Conservation (phyloP, 2,329 filamentous ascomycete species). For the Pyrenochaeta sp. region DNA sequence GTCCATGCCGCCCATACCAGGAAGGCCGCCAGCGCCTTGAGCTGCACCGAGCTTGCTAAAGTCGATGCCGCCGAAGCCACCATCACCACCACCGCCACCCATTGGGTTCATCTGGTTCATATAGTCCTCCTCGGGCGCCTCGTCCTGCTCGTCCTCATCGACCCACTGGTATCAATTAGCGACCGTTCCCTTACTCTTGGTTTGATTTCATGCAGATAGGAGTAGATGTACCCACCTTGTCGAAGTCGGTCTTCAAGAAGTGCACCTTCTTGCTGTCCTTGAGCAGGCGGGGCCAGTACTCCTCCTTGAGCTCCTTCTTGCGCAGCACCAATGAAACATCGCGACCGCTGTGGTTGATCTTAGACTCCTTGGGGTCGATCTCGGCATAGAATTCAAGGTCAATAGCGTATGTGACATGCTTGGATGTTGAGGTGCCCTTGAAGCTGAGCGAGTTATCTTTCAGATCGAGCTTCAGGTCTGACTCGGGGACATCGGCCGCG, state of each 20-base stretch:
- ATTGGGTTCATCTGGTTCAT: constrained; percentile 64
- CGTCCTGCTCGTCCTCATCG: constrained; percentile 98
- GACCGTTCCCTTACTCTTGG: not conserved
- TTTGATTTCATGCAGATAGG: not conserved
- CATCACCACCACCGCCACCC: constrained; percentile 60
- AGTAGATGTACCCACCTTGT: constrained; percentile 71
- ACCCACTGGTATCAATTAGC: constrained; percentile 71
- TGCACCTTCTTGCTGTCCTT: constrained; percentile 91
- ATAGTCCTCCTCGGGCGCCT: constrained; percentile 76
- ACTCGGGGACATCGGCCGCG: constrained; percentile 81
- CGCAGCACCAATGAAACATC: constrained; percentile 89
- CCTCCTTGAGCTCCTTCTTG: constrained; percentile 95
- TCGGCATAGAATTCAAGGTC: constrained; percentile 88
- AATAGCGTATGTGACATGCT: constrained; percentile 87
- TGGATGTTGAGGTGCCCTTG: constrained; percentile 80
- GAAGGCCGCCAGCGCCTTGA: constrained; percentile 57
- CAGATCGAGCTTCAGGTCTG: constrained; percentile 82
- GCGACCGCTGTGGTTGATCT: constrained; percentile 86
- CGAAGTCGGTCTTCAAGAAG: constrained; percentile 98
- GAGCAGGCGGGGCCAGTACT: constrained; percentile 94
- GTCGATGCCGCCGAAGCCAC: constrained; percentile 87
- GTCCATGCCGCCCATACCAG: constrained; percentile 46
- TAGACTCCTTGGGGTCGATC: constrained; percentile 85
- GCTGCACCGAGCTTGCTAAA: constrained; percentile 81
- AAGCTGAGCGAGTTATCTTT: constrained; percentile 76